phyloP scores from a whole-genome alignment of 441 rosid genomes.

The Corymbia calophylla region DNA sequence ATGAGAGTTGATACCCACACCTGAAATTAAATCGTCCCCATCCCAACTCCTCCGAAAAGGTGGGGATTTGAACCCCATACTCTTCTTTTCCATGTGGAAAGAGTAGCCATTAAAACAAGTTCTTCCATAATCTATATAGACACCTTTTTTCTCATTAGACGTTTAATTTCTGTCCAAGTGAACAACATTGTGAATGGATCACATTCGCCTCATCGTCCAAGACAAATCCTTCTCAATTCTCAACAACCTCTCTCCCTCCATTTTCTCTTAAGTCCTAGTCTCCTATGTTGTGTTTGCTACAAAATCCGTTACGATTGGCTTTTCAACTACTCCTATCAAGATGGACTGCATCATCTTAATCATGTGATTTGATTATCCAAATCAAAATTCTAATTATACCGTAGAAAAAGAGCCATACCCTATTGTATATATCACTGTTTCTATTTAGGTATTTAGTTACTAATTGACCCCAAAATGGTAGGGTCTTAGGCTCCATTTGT shows the following conservation, averaged over 20 bases:
- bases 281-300: neutral
- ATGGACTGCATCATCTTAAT: neutral
- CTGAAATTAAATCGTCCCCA: no score
- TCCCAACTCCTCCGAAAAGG: no score
- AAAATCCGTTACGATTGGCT: neutral
- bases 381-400: neutral
- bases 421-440: no score
- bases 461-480: no score
- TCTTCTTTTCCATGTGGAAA: no score
- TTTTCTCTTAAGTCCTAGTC: neutral
- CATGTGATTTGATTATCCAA: neutral
- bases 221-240: neutral
- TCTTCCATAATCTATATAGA: neutral
- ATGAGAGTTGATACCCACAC: no score
- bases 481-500: neutral
- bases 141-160: neutral
- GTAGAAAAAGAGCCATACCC: neutral
- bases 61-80: no score
- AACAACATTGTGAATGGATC: neutral
- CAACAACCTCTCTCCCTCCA: neutral
- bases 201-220: neutral
- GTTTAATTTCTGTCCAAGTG: neutral
- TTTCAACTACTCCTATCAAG: neutral
- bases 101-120: no score
- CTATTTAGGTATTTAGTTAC: no score